Conservation (phyloP, 1,139 yeast species). For the Nakaseomyces kungkrabaensis region DNA sequence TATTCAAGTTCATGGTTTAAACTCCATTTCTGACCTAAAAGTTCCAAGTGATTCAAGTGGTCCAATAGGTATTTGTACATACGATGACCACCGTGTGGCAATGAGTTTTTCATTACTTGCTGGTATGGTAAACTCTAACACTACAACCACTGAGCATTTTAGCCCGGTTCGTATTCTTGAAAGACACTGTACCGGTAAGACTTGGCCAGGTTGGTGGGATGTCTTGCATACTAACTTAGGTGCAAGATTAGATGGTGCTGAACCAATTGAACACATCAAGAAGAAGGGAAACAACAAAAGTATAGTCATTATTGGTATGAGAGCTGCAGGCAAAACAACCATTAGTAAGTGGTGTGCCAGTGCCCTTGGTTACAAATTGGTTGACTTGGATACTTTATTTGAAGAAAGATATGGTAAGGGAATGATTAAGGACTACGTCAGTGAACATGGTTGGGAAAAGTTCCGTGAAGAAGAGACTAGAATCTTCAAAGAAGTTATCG, state of each 20-base stretch:
- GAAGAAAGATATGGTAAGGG: constrained; percentile 41
- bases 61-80: constrained; percentile 57
- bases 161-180: constrained; percentile 68
- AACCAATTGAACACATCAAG: constrained; percentile 28
- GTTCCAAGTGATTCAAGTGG: constrained; percentile 37
- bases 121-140: constrained; percentile 31
- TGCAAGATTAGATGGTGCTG: constrained; percentile 61
- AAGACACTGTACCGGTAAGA: constrained; percentile 87
- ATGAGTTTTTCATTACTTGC: constrained; percentile 92
- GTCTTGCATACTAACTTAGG: constrained; percentile 61
- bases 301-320: constrained; percentile 87
- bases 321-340: constrained; percentile 95
- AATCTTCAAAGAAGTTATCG: constrained; percentile 45
- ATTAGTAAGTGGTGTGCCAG: constrained; percentile 73
- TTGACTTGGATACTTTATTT: constrained; percentile 70
- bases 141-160: constrained; percentile 32
- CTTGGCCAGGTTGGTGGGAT: constrained; percentile 99
- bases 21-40: constrained; percentile 36
- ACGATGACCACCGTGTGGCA: constrained; percentile 97
- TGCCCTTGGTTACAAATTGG: constrained; percentile 56
- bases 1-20: constrained; percentile 68
- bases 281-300: constrained; percentile 31
- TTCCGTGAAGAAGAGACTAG: constrained; percentile 65
- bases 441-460: constrained; percentile 70
- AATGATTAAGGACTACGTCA: constrained; percentile 59